Evolutionary conservation across 441 rosid genomes (phyloP).

Genomic region (Pelargonium citronellum): DNA sequence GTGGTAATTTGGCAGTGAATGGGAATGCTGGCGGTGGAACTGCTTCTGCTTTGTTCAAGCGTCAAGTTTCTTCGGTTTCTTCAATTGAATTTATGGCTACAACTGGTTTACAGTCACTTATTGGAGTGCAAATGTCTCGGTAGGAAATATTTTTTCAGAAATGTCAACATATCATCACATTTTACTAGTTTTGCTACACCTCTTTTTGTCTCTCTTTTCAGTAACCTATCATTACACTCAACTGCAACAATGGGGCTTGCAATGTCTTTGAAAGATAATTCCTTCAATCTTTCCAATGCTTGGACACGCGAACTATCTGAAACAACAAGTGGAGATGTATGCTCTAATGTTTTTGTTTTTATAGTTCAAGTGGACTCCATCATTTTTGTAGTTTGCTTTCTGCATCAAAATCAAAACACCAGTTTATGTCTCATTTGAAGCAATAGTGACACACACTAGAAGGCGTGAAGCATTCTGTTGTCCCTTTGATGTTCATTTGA

Average conservation of each 20-base stretch:
- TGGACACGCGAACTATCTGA: slow-evolving; percentile 95
- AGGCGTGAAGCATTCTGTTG: not conserved
- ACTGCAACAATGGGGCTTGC: slow-evolving; percentile 66
- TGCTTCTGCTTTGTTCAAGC: slow-evolving; percentile 59
- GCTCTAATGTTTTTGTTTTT: slow-evolving; percentile 19
- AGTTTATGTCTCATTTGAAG: not conserved
- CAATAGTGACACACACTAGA: not conserved
- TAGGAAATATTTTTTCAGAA: slow-evolving; percentile 26
- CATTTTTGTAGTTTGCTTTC: not conserved
- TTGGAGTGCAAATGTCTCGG: slow-evolving; percentile 78
- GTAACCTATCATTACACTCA: slow-evolving; percentile 72
- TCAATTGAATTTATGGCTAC: slow-evolving; percentile 74
- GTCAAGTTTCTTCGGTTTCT: slow-evolving; percentile 64
- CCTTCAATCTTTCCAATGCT: slow-evolving; percentile 77
- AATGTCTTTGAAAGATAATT: slow-evolving; percentile 77
- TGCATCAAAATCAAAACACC: not conserved
- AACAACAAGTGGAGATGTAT: slow-evolving; percentile 75
- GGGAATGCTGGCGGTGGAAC: slow-evolving; percentile 67
- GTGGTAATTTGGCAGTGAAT: slow-evolving; percentile 69
- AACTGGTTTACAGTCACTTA: slow-evolving; percentile 63
- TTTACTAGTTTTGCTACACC: slow-evolving; percentile 15
- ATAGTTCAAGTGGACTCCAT: not conserved
- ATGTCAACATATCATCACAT: slow-evolving; percentile 6
- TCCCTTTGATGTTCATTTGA: not conserved
- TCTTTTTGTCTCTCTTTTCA: slow-evolving; percentile 31